Evolutionary conservation across 2,329 filamentous ascomycete species (phyloP), one percentile per base, ranked within the genome.

Genomic region (Scedosporium boydii): DNA sequence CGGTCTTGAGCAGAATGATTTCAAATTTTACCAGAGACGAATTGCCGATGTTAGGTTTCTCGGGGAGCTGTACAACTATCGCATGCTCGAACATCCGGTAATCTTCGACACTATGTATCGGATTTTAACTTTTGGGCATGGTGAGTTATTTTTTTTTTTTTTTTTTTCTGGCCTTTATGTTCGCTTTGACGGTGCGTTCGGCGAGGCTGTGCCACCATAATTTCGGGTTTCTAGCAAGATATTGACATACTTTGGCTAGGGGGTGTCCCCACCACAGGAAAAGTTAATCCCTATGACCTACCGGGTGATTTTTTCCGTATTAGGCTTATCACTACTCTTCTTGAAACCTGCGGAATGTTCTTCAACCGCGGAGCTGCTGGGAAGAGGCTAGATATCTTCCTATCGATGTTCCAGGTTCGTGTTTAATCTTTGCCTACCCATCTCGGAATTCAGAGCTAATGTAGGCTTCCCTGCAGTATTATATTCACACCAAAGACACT

Each of bases 301-400:
- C 91, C 92, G 0, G 95, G 98, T 71, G 96, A 99, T 70, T 98
- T 90, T 76, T 99, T 99, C 76, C 90, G 95, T 60, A 93, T 98
- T 70, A 91, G 95, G 10, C 81, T 99, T 42, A 87, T 96, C 34
- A 90, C 92, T 66, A 96, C 89, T 14, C 81, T 99, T 58, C 82
- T 99, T 4, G 96, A 99, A 75, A 97, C 93, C 0, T 98, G 93
- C 67, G 95, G 96, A 62, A 88, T 96, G 74, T 99, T 93, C 77
- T 99, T 97, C 69, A 95, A 95, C 73, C 89, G 93, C 69, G 95
- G 96, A 6, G 87, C 89, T 53, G 90, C 93, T 1, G 96, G 93
- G 74, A 98, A 98, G 80, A 99, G 98, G 76, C 83, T 99, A 9
- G 95, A 99, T 70, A 98, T 96, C 74, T 99, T 98, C 75, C 80